phyloP scores from a whole-genome alignment of 805 yeast genomes.

The Kodamaea leandrae region DNA sequence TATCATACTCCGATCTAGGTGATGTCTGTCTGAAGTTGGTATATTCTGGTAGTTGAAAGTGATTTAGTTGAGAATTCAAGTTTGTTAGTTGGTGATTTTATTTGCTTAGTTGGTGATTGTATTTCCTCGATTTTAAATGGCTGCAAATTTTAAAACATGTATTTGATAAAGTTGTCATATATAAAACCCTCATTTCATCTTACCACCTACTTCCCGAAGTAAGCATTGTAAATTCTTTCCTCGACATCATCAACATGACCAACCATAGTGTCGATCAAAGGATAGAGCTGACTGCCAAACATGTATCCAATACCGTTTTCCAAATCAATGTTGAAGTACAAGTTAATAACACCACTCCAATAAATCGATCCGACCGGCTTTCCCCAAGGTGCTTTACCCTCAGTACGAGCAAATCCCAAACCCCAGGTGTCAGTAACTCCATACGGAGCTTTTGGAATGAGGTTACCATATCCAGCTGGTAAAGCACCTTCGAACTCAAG shows the following conservation, averaged over 20 bases:
- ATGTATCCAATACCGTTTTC: slow-evolving; percentile 37
- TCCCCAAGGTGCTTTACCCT: slow-evolving; percentile 27
- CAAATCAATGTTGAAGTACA: slow-evolving; percentile 39
- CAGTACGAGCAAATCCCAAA: slow-evolving; percentile 12
- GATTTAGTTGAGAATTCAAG: too few relatives aligned
- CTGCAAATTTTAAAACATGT: too few relatives aligned
- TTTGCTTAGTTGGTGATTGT: too few relatives aligned
- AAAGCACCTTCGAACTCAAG: slow-evolving; percentile 21
- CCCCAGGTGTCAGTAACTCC: slow-evolving; percentile 1
- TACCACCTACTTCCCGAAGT: too few relatives aligned
- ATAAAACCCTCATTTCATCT: too few relatives aligned
- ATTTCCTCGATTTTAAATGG: too few relatives aligned
- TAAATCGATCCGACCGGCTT: slow-evolving; percentile 34
- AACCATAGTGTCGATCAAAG: slow-evolving; percentile 20
- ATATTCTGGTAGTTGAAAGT: too few relatives aligned
- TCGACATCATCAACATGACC: not conserved
- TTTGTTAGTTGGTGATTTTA: too few relatives aligned
- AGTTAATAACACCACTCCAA: slow-evolving; percentile 41
- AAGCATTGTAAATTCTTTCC: not conserved
- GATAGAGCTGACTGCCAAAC: slow-evolving; percentile 38
- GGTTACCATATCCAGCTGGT: not conserved
- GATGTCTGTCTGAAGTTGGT: too few relatives aligned
- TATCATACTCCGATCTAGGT: too few relatives aligned
- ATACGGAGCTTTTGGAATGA: not conserved
- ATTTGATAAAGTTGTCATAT: too few relatives aligned